Evolutionary conservation across 2,329 filamentous ascomycete genomes (phyloP), one percentile per base, ranked within the genome.

Genomic region (Sporothrix euskadiensis): DNA sequence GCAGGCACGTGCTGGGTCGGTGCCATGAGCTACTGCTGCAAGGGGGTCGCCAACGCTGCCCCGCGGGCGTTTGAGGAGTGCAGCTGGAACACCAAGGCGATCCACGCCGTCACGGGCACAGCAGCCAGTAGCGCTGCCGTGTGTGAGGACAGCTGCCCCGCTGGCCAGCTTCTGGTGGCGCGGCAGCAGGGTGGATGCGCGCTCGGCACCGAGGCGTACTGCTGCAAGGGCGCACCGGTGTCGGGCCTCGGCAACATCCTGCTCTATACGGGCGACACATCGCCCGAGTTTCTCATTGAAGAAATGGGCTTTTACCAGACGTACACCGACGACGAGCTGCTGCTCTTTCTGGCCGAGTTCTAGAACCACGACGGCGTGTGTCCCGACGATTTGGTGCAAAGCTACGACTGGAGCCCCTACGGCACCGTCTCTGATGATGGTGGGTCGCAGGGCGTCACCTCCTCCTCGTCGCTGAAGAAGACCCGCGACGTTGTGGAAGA

Each of bases 121-220:
- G 26, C 26, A 26, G 26, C 26, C 26, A 26, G 26, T 2, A 26
- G 26, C 56, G 56, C 32, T 3, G 16, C 59, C 59, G 59, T 63
- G 32, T 63, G 59, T 6, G 32, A 63, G 59, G 59, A 63, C 59
- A 63, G 32, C 32, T 63, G 32, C 9, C 59, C 59, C 59, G 19
- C 12, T 0, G 59, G 59, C 19, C 4, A 63, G 32, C 59, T 63
- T 41, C 59, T 63, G 0, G 35, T 63, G 59, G 59, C 59, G 59
- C 32, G 59, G 59, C 32, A 63, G 16, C 32, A 63, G 59, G 59
- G 59, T 12, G 2, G 0, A 0, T 63, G 32, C 19, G 59, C 59
- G 59, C 32, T 63, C 5, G 59, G 59, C 59, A 63, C 8, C 5
- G 59, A 39, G 32, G 59, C 59, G 12, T 63, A 63, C 59, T 63